Evolutionary conservation across 2,329 filamentous ascomycete genomes (phyloP).

Genomic region (Fusarium virguliforme): DNA sequence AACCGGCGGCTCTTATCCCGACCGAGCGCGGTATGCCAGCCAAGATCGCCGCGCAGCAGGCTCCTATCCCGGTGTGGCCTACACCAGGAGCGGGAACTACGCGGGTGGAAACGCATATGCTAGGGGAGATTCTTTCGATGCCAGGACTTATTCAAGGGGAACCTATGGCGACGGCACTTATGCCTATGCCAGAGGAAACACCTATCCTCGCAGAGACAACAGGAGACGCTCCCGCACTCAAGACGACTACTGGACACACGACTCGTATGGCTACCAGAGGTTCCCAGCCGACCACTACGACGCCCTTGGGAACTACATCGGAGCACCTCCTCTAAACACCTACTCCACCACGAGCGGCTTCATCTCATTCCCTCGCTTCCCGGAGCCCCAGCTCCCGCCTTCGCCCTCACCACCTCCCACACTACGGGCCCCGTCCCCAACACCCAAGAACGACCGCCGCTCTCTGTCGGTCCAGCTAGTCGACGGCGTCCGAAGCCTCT

Average conservation of each 20-base stretch:
- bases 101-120: not conserved
- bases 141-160: not conserved
- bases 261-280: constrained; percentile 29
- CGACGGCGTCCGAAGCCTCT: constrained; percentile 32
- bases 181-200: constrained; percentile 8
- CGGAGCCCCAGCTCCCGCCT: constrained; percentile 18
- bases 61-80: constrained; percentile 17
- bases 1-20: constrained; percentile 29
- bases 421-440: not conserved
- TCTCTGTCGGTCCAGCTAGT: constrained; percentile 32
- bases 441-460: constrained; percentile 11
- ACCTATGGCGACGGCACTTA: not conserved
- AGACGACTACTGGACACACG: constrained; percentile 28
- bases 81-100: constrained; percentile 1
- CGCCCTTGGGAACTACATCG: constrained; percentile 34
- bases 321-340: constrained; percentile 15
- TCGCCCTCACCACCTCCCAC: not conserved
- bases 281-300: constrained; percentile 40
- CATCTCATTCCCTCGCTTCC: constrained; percentile 39
- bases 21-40: constrained; percentile 26
- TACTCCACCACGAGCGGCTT: constrained; percentile 12
- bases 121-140: not conserved
- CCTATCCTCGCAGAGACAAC: constrained; percentile 25
- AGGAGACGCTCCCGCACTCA: not conserved
- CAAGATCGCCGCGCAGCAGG: constrained; percentile 10